Conservation (phyloP, 176 grass and related monocot genomes). For the Ampelocalamus luodianensis region DNA sequence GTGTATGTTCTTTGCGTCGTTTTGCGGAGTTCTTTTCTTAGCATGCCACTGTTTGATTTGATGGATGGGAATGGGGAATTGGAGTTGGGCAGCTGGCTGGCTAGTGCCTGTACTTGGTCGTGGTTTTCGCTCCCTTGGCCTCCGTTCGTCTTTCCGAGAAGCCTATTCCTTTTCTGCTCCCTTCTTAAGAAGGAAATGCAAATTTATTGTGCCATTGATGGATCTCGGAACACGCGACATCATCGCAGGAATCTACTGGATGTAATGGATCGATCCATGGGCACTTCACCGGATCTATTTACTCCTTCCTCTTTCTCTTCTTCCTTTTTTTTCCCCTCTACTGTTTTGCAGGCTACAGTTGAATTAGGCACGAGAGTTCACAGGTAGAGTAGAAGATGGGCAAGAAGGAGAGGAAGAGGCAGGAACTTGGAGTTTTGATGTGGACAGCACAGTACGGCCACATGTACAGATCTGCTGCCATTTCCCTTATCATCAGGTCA, state of each 20-base stretch:
- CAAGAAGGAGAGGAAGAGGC: neutral
- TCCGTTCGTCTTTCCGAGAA: slow-evolving; percentile 57
- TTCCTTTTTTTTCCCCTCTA: neutral
- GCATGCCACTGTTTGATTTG: slow-evolving; percentile 51
- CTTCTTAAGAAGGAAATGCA: slow-evolving; percentile 38
- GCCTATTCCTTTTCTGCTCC: slow-evolving; percentile 31
- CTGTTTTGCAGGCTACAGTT: slow-evolving; percentile 34
- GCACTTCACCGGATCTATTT: slow-evolving; percentile 38
- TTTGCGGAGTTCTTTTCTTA: neutral
- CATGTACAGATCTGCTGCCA: slow-evolving; percentile 47
- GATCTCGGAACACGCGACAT: slow-evolving; percentile 26
- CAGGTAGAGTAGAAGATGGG: neutral
- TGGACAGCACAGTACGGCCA: neutral
- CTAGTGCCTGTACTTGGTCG: slow-evolving; percentile 22
- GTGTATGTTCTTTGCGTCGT: neutral
- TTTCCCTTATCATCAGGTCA: slow-evolving; percentile 34
- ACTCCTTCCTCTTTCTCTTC: neutral
- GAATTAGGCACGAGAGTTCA: neutral
- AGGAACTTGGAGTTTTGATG: neutral
- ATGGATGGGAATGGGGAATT: slow-evolving; percentile 7
- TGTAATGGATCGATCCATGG: slow-evolving; percentile 12
- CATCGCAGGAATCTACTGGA: slow-evolving; percentile 34
- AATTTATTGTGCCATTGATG: slow-evolving; percentile 45
- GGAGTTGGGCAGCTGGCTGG: neutral
- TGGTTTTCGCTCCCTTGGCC: slow-evolving; percentile 11